phyloP scores from a whole-genome alignment of 1,139 yeast species.

The Zygotorulaspora mrakii region DNA sequence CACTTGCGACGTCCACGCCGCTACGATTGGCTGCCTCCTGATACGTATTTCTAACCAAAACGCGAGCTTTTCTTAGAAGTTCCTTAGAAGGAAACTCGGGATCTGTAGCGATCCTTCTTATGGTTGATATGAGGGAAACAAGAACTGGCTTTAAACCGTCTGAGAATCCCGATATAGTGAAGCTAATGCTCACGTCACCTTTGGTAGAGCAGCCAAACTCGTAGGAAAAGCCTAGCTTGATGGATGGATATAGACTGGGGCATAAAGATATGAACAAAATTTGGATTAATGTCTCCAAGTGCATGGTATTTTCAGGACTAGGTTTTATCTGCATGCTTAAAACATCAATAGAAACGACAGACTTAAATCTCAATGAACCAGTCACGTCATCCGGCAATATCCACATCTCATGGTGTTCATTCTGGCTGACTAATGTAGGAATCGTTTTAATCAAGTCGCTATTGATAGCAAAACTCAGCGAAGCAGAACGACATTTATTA shows the following conservation, averaged over 20 bases:
- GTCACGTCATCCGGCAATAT: constrained; percentile 37
- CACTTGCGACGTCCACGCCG: constrained; percentile 45
- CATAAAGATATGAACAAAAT: constrained; percentile 42
- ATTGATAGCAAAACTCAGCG: constrained; percentile 37
- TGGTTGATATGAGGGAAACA: constrained; percentile 17
- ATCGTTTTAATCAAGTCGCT: constrained; percentile 23
- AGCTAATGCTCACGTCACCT: constrained; percentile 48
- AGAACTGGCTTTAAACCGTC: constrained; percentile 36
- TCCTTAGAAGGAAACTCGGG: constrained; percentile 31
- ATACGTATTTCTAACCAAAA: constrained; percentile 44
- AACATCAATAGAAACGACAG: constrained; percentile 46
- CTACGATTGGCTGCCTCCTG: constrained; percentile 39
- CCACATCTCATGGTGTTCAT: constrained; percentile 50
- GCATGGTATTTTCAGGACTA: constrained; percentile 40
- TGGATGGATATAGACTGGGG: constrained; percentile 47
- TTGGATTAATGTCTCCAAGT: constrained; percentile 50
- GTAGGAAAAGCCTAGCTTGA: constrained; percentile 52
- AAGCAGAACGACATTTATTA: constrained; percentile 30
- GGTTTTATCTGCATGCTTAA: constrained; percentile 32
- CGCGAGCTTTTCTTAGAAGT: constrained; percentile 44
- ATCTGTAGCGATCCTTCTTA: constrained; percentile 16
- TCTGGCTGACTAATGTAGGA: constrained; percentile 36
- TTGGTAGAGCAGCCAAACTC: constrained; percentile 49
- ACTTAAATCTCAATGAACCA: constrained; percentile 31
- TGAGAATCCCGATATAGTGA: constrained; percentile 50